Percentiles rank a stretch among this genome's conserved stretches.
These are phyloP conservation scores for Coemansia sp. DNA, from an alignment of 192 early-diverging fungal genomes.

Conservation along the genomic window DNA sequence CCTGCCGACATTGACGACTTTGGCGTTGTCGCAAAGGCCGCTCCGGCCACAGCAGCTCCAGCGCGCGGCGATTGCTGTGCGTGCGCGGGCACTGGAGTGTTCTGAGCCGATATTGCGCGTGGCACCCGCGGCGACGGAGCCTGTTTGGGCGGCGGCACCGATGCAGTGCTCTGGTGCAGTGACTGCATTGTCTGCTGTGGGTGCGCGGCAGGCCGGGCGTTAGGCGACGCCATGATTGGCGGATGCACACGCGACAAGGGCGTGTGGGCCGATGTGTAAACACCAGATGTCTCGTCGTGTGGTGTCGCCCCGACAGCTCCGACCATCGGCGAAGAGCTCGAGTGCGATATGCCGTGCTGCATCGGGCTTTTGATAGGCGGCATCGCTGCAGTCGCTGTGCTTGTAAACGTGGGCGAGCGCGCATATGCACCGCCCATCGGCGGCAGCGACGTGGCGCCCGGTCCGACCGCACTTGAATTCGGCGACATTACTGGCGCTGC, in stretches of 20 bases:
- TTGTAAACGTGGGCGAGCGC: slow-evolving; percentile 45
- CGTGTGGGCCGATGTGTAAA: slow-evolving; percentile 15
- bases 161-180: slow-evolving; percentile 41
- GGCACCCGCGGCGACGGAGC: slow-evolving; percentile 33
- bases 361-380: slow-evolving; percentile 32
- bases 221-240: slow-evolving; percentile 31
- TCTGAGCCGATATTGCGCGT: slow-evolving; percentile 42
- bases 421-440: slow-evolving; percentile 29
- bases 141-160: slow-evolving; percentile 35
- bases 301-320: slow-evolving; percentile 4
- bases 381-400: slow-evolving; percentile 15
- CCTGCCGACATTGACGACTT: slow-evolving; percentile 2
- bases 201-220: slow-evolving; percentile 21
- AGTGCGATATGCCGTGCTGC: slow-evolving; percentile 13
- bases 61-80: slow-evolving; percentile 29
- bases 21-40: slow-evolving; percentile 17
- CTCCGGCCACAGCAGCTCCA: background rate
- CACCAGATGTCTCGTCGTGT: slow-evolving; percentile 13
- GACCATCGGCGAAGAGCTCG: slow-evolving; percentile 28
- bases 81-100: slow-evolving; percentile 16
- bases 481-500: slow-evolving; percentile 15
- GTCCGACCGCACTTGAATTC: background rate
- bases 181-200: slow-evolving; percentile 29
- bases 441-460: slow-evolving; percentile 18
- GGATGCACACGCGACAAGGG: slow-evolving; percentile 29